Conservation (phyloP, 768 basidiomycete species). For the Tricholoma matsutake region DNA sequence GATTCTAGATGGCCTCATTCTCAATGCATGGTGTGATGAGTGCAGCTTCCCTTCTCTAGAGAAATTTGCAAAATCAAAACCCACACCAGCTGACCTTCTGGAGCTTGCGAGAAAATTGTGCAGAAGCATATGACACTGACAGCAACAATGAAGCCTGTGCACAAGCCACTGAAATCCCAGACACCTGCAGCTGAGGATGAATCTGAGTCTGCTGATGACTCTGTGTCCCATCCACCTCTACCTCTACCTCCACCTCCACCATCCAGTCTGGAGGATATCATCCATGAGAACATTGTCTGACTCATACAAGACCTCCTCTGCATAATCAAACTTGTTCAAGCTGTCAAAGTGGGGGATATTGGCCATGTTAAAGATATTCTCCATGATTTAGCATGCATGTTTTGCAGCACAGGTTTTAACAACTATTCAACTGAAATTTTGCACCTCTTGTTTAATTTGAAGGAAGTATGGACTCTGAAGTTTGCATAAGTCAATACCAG, state of each 20-base stretch:
- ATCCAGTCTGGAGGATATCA: conserved; percentile 9
- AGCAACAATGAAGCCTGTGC: background rate
- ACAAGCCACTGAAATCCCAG: background rate
- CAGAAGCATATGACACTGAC: conserved; percentile 20
- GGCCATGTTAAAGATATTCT: conserved; percentile 22
- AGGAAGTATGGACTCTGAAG: conserved; percentile 12
- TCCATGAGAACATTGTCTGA: conserved; percentile 21
- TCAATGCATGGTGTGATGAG: conserved; percentile 27
- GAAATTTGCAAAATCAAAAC: conserved; percentile 24
- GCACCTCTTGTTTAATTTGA: conserved; percentile 24
- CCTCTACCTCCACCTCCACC: too few relatives aligned
- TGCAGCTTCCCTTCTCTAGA: conserved; percentile 13
- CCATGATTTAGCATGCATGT: conserved; percentile 24
- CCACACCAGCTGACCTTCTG: conserved; percentile 17
- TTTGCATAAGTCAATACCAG: conserved; percentile 20
- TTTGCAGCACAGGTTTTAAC: conserved; percentile 27
- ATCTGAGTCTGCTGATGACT: too few relatives aligned
- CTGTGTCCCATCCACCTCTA: too few relatives aligned
- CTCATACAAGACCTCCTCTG: conserved; percentile 30
- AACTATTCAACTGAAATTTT: conserved; percentile 33
- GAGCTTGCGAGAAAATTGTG: conserved; percentile 18
- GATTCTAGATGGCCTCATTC: conserved; percentile 29
- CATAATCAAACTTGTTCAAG: conserved; percentile 21
- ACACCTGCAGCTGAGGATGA: too few relatives aligned
- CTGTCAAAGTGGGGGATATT: conserved; percentile 29